Evolutionary conservation across 495 filamentous ascomycete genomes (phyloP).

Genomic region (Durotheca rogersii): DNA sequence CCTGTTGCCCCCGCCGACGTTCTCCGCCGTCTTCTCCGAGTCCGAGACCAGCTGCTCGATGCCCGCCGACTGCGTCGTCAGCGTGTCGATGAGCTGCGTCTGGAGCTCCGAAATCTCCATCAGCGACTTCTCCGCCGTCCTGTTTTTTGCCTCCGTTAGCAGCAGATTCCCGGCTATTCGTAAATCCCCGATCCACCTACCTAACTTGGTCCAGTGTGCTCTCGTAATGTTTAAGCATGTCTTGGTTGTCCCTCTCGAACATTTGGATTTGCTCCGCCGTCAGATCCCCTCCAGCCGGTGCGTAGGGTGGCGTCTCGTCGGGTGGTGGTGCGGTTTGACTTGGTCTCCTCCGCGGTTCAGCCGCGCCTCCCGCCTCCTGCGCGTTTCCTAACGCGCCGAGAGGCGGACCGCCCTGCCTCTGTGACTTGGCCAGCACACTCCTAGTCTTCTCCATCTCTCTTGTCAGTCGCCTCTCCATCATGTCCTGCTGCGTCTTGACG

Average conservation of each 20-base stretch:
- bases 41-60: constrained; percentile 89
- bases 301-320: constrained; percentile 13
- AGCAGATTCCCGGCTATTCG: neutral
- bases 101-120: constrained; percentile 93
- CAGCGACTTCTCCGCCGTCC: constrained; percentile 85
- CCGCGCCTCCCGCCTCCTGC: constrained; percentile 19
- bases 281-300: constrained; percentile 58
- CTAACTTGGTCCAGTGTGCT: constrained; percentile 88
- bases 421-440: constrained; percentile 75
- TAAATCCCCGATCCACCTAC: constrained; percentile 55
- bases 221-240: constrained; percentile 89
- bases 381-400: constrained; percentile 18
- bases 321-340: constrained; percentile 16
- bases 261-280: constrained; percentile 83
- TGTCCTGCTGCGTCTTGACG: constrained; percentile 72
- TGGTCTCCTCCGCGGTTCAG: constrained; percentile 20
- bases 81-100: constrained; percentile 78
- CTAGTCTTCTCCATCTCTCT: constrained; percentile 86
- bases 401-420: constrained; percentile 31
- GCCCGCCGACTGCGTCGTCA: constrained; percentile 78
- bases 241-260: constrained; percentile 90
- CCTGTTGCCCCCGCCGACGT: constrained; percentile 85
- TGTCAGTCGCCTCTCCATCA: constrained; percentile 87
- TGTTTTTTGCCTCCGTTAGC: too few species aligned
- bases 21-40: constrained; percentile 74